These are phyloP conservation scores for Microcyclosporella mali DNA, from an alignment of 2,329 filamentous ascomycete genomes.

Conservation along the genomic window DNA sequence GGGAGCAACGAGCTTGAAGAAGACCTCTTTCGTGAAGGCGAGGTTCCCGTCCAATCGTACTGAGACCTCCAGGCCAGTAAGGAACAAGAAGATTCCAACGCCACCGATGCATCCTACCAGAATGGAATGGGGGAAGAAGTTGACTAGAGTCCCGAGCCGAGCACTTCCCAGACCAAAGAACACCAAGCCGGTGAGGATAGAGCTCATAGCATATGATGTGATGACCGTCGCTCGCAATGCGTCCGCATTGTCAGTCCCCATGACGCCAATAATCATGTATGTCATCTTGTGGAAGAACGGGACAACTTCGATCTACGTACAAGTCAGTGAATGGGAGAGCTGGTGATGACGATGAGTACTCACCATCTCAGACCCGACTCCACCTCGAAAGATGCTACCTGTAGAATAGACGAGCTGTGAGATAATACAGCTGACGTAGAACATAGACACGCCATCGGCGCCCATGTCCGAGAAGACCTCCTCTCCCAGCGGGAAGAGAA, in stretches of 20 bases:
- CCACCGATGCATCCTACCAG: conserved; percentile 95
- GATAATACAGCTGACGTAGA: conserved; percentile 95
- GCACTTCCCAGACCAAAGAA: conserved; percentile 89
- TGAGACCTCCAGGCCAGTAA: conserved; percentile 89
- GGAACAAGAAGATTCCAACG: conserved; percentile 88
- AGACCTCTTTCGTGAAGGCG: conserved; percentile 69
- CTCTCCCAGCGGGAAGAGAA: conserved; percentile 79
- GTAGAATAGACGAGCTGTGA: conserved; percentile 86
- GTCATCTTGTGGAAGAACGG: conserved; percentile 99
- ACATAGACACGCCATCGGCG: conserved; percentile 93
- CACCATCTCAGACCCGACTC: conserved; percentile 82
- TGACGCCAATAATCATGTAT: conserved; percentile 68
- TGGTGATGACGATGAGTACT: conserved; percentile 34
- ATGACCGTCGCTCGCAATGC: conserved; percentile 93
- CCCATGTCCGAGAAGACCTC: conserved; percentile 80
- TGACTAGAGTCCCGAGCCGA: conserved; percentile 83
- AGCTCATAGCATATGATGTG: conserved; percentile 81
- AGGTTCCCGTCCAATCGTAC: conserved; percentile 81
- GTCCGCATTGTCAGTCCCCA: conserved; percentile 74
- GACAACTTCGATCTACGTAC: conserved; percentile 72
- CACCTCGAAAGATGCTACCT: conserved; percentile 82
- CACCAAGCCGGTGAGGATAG: conserved; percentile 80
- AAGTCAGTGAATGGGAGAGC: conserved; percentile 34
- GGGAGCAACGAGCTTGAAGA: conserved; percentile 64
- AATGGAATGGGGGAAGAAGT: conserved; percentile 95